phyloP scores from a whole-genome alignment of 306 rosid species.

The Prunus salicina region DNA sequence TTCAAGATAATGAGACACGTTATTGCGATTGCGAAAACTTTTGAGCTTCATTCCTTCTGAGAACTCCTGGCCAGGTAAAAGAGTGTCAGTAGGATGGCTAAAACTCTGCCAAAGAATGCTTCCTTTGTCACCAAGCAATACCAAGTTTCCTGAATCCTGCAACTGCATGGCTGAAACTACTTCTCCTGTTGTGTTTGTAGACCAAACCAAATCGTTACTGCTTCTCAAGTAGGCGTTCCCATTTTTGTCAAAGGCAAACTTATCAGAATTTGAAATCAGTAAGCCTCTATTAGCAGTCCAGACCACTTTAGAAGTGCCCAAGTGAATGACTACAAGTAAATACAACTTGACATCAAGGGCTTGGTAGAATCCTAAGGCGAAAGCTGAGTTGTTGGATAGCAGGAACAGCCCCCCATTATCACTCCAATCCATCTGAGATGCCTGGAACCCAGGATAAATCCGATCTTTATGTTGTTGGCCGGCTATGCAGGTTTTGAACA shows the following conservation, averaged over 20 bases:
- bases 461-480: constrained; percentile 12
- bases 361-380: constrained; percentile 31
- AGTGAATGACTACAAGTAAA: constrained; percentile 29
- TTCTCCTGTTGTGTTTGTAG: constrained; percentile 37
- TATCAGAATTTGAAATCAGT: constrained; percentile 25
- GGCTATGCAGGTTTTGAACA: constrained; percentile 21
- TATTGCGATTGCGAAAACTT: constrained; percentile 31
- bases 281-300: constrained; percentile 55
- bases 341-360: constrained; percentile 15
- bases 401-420: constrained; percentile 25
- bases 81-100: constrained; percentile 52
- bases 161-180: constrained; percentile 37
- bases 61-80: constrained; percentile 48
- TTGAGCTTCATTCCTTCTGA: constrained; percentile 44
- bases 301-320: constrained; percentile 25
- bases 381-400: constrained; percentile 24
- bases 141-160: constrained; percentile 50
- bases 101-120: constrained; percentile 56
- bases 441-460: constrained; percentile 34
- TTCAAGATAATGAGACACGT: constrained; percentile 34
- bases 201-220: constrained; percentile 26
- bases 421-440: constrained; percentile 24
- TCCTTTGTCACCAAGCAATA: constrained; percentile 35
- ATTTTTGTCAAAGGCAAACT: constrained; percentile 35
- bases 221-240: constrained; percentile 35